phyloP scores from a whole-genome alignment of 169 alveolate species.

The Plasmodium gonderi region DNA sequence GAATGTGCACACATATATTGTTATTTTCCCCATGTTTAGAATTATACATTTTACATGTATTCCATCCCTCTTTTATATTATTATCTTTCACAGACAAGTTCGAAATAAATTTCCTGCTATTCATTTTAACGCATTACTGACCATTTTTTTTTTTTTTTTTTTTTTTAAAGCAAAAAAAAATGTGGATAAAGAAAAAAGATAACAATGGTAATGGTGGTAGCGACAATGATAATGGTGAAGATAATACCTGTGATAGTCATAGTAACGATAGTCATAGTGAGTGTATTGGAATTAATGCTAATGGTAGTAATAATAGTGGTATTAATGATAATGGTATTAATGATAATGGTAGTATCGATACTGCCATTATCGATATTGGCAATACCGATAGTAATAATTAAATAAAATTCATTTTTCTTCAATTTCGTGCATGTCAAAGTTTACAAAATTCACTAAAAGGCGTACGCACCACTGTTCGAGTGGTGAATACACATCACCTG shows the following conservation, averaged over 20 bases:
- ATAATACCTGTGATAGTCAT: no score
- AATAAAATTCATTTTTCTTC: conserved; percentile 2
- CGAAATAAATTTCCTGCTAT: conserved; percentile 22
- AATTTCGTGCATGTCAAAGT: background rate
- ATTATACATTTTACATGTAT: background rate
- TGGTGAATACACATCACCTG: conserved; percentile 1
- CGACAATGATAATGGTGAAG: no score
- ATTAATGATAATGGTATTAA: no score
- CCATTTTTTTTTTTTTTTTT: conserved; percentile 19
- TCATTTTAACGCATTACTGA: conserved; percentile 34
- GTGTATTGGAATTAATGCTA: no score
- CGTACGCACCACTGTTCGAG: background rate
- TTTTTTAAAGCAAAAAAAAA: no score
- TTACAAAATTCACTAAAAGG: background rate
- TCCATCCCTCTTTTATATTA: conserved; percentile 10
- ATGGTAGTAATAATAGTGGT: background rate
- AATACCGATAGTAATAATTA: background rate
- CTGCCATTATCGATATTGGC: background rate
- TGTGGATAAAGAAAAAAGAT: background rate
- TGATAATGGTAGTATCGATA: background rate
- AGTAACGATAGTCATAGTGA: background rate
- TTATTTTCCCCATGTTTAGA: conserved; percentile 12
- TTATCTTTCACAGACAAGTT: background rate
- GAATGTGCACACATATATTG: conserved; percentile 17
- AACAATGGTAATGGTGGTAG: background rate